Evolutionary conservation across 371 early-diverging fungal species (phyloP), one percentile per base, ranked within the genome.

Genomic region (Funneliformis caledonium): DNA sequence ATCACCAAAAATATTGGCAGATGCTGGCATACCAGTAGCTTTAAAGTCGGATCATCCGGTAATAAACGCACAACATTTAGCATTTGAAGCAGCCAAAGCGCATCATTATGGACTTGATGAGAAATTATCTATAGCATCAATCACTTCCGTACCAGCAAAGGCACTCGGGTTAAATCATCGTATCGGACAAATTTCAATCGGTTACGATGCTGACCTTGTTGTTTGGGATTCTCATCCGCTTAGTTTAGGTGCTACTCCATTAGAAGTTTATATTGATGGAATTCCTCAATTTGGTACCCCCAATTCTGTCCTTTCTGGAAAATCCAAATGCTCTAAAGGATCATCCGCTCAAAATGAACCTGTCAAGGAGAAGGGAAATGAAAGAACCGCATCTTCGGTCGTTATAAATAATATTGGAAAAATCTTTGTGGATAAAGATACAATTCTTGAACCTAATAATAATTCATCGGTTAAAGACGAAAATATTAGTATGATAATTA

Each of bases 21-120:
- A 91, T 14, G 93, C 93, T 19, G 92, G 93, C 22, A 94, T 94
- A 75, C 86, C 92, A 33, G 93, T 96, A 37, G 93, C 94, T 7
- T 91, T 92, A 83, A 96, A 95, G 87, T 89, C 89, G 65, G 95
- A 96, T 81, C 96, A 96, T 83, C 94, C 95, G 12, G 93, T 95
- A 10, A 83, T 90, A 80, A 94, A 94, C 86, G 87, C 94, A 10
- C 90, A 93, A 84, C 88, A 92, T 81, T 86, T 96, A 11, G 83
- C 93, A 43, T 92, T 90, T 82, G 94, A 96, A 83, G 94, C 95
- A 14, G 92, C 92, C 48, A 93, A 93, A 77, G 93, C 93, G 2
- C 91, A 87, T 78, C 92, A 94, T 82, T 94, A 94, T 83, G 96
- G 95, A 14, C 88, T 94, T 60, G 85, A 89, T 52, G 91, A 91